phyloP scores from a whole-genome alignment of 441 rosid species.

The Raphanus hybrid region DNA sequence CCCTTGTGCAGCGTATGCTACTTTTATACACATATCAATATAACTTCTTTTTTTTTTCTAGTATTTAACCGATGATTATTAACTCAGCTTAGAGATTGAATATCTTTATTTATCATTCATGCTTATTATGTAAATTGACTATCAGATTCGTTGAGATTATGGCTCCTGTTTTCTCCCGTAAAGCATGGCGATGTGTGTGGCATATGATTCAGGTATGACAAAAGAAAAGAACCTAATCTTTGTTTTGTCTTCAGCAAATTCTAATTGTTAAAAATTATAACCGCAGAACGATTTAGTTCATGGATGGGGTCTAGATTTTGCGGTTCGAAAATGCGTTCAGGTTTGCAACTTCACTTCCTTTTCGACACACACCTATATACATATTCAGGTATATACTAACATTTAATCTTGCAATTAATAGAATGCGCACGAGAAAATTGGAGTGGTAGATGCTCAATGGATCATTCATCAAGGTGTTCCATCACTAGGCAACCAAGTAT shows the following conservation, averaged over 20 bases:
- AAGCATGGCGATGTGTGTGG: constrained; percentile 98
- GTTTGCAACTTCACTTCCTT: constrained; percentile 48
- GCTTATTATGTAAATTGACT: background rate
- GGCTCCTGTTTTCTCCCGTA: constrained; percentile 94
- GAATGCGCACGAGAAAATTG: constrained; percentile 26
- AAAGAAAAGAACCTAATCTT: background rate
- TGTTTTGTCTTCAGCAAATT: background rate
- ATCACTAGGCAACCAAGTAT: constrained; percentile 92
- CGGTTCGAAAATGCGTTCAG: constrained; percentile 84
- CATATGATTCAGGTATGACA: constrained; percentile 83
- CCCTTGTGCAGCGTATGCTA: constrained; percentile 98
- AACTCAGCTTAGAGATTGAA: background rate
- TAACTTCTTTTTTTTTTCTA: background rate
- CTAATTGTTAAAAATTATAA: background rate
- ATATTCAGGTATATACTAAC: too few relatives aligned
- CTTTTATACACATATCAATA: constrained; percentile 4
- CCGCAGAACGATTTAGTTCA: constrained; percentile 94
- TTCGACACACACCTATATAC: background rate
- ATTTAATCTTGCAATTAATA: too few relatives aligned
- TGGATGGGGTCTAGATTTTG: constrained; percentile 98
- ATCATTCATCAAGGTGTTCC: constrained; percentile 89
- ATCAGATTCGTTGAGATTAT: constrained; percentile 94
- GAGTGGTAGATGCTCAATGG: constrained; percentile 98
- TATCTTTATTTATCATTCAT: constrained; percentile 1
- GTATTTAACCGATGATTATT: background rate